Base-by-base conservation (phyloP, 306 rosid genomes). In the Cicer arietinum region DNA sequence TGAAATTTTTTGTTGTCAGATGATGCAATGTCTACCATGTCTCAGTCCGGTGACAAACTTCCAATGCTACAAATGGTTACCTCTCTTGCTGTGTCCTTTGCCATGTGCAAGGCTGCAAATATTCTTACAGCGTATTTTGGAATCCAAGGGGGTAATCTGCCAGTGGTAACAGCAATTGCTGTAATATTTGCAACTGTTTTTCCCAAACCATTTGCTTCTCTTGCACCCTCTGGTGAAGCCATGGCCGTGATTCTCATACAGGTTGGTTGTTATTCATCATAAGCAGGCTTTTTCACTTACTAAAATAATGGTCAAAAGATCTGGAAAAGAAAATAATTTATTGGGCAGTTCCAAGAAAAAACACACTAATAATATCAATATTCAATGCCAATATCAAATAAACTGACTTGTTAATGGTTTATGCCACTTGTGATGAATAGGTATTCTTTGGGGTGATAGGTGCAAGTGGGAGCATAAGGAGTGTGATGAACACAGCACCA, bases 391-490 rank as follows among this genome's bases (percentile, higher is more conserved):
- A 62, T 39, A 12, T 67, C 39, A 46, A 20, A 14, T 8, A n/a
- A 48, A 69, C 25, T 69, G 60, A 50, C 61, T 30, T 5, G 47
- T 48, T 47, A 45, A 7, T 30, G 48, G 48, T 53, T 71, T 68
- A 17, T 56, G 64, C 8, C 25, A 46, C 59, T 46, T 18, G 71
- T 45, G 82, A 71, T 59, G 50, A 60, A 71, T 82, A 87, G 96
- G 89, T 89, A 54, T 90, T 89, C 79, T 87, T 90, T 57, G 77
- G 84, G 1, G 93, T 86, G 61, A 76, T 89, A 44, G 93, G 96
- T 68, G 91, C 93, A 40, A 81, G 93, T 77, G 91, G 90, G 76
- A 87, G 87, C 80, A 66, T 87, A 84, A 74, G 93, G 90, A 84
- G 80, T 84, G 90, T 89, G 42, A 82, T 87, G 53, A 87, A 64